phyloP scores from a whole-genome alignment of 371 early-diverging fungal genomes.

The Blakeslea trispora region DNA sequence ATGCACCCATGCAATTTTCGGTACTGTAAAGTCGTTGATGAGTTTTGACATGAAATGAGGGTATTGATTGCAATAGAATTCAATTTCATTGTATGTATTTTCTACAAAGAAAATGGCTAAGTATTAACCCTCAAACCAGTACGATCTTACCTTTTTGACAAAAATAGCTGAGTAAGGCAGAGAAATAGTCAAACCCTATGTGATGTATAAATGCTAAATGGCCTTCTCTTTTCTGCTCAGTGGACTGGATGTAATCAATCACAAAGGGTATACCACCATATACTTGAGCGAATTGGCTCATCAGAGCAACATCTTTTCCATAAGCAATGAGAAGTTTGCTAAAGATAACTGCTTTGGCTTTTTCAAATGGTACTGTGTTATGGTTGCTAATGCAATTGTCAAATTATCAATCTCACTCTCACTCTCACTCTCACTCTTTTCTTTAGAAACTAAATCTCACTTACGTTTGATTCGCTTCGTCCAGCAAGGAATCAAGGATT shows the following conservation, averaged over 20 bases:
- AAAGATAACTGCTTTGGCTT: neutral
- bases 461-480: too few species aligned
- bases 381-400: too few species aligned
- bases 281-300: neutral
- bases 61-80: neutral
- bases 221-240: neutral
- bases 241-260: neutral
- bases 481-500: too few species aligned
- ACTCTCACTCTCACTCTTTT: too few species aligned
- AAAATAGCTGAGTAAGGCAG: neutral
- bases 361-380: neutral
- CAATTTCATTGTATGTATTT: neutral
- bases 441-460: too few species aligned
- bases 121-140: neutral
- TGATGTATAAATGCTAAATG: neutral
- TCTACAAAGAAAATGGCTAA: neutral
- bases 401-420: too few species aligned
- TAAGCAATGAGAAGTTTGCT: neutral
- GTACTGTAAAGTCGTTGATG: neutral
- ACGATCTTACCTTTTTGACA: neutral
- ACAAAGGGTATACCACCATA: neutral
- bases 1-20: neutral
- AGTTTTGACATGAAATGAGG: neutral
- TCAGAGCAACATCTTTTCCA: neutral
- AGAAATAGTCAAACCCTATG: neutral